These are phyloP conservation scores for Globisporangium cystogenes DNA, from an alignment of 352 stramenopile genomes.

Conservation along the genomic window DNA sequence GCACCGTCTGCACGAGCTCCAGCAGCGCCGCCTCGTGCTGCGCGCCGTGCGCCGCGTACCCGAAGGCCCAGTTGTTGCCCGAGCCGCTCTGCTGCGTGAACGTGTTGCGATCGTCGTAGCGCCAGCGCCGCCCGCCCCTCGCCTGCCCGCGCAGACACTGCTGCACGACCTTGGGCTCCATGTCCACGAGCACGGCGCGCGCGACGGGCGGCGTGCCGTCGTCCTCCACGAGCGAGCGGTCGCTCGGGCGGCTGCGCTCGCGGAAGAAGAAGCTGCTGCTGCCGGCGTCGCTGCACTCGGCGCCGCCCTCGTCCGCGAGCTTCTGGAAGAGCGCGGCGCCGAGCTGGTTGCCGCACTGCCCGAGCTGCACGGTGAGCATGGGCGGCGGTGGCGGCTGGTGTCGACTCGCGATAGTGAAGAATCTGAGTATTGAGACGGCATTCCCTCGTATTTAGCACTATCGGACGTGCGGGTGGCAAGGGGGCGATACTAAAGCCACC, in stretches of 20 bases:
- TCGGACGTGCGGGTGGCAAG: no score
- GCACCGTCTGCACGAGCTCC: constrained; percentile 46
- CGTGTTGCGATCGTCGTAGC: constrained; percentile 36
- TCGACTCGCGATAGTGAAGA: no score
- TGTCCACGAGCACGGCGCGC: constrained; percentile 74
- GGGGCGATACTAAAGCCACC: no score
- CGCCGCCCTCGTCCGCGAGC: constrained; percentile 29
- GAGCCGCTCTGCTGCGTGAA: constrained; percentile 62
- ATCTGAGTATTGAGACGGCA: no score
- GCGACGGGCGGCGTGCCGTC: constrained; percentile 14
- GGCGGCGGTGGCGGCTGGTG: no score
- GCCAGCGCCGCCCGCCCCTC: constrained; percentile 16
- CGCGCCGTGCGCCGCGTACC: constrained; percentile 47
- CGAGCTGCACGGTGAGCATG: constrained; percentile 72
- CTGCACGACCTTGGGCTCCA: constrained; percentile 77
- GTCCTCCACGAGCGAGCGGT: constrained; percentile 7
- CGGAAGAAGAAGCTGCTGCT: constrained; percentile 20
- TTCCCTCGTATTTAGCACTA: no score
- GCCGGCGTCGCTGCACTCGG: neutral
- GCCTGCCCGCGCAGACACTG: constrained; percentile 23
- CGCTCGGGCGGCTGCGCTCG: constrained; percentile 1
- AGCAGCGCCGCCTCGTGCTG: constrained; percentile 33
- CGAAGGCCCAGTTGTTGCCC: constrained; percentile 80
- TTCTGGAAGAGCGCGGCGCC: constrained; percentile 54
- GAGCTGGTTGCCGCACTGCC: constrained; percentile 78